Base-by-base conservation (phyloP, 2,329 filamentous ascomycete genomes). In the Ophiostoma perfectum region DNA sequence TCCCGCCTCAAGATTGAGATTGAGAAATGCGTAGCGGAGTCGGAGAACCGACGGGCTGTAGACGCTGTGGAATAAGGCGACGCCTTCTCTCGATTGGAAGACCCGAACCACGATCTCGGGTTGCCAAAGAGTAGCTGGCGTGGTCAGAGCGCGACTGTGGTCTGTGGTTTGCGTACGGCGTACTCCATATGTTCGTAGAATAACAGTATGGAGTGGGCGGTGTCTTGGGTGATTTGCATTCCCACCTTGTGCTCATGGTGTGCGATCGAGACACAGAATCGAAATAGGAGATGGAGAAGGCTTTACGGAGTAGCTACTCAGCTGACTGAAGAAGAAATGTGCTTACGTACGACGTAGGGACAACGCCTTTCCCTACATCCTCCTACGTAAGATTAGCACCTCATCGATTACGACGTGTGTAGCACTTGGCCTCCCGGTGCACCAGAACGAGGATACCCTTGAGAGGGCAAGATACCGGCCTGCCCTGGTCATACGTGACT, bases 91-190 rank as follows among this genome's bases (percentile, higher is more conserved):
- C 36, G 58, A 62, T 14, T n/a, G 3, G 1, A 55, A 62, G 16
- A 42, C 63, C 44, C 63, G 41, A 64, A 68, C 49, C 42, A 52
- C 49, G 47, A 62, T 68, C 52, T 52, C 39, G 49, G 47, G 58
- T 41, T n/a, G 58, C 14, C 58, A 41, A 18, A n/a, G 0, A 11
- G 8, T 55, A 14, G 18, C 12, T 49, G 47, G 47, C 47, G 47
- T 49, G 47, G 47, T n/a, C 47, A 49, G 47, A 18, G 36, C 27
- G 55, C 18, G 12, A 60, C 7, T 9, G 52, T 58, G 52, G 52
- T 60, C 55, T 47, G 47, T 67, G 39, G 27, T 27, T 27, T 27
- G 27, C 27, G 27, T 27, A 27, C 27, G 27, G 27, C 27, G 27
- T 27, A 27, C 27, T 67, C 27, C 49, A 55, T 55, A 27, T 27